Percentiles rank a stretch among this genome's conserved stretches.
Conservation (phyloP, 2,329 filamentous ascomycete species). For the Aspergillus sp. region DNA sequence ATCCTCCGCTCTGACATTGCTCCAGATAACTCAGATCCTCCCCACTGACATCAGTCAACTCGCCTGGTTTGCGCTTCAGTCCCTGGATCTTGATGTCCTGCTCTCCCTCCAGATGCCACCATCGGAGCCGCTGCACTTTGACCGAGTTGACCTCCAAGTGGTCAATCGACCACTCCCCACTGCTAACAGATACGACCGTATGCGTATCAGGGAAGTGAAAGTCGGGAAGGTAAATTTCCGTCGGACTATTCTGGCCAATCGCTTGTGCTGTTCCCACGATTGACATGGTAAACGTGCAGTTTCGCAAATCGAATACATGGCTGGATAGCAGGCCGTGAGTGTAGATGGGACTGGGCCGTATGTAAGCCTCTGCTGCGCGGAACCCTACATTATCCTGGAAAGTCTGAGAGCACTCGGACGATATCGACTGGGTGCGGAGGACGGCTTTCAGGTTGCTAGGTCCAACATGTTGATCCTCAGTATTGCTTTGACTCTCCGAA, state of each 20-base stretch:
- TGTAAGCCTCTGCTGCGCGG: slow-evolving; percentile 88
- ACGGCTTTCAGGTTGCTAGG: slow-evolving; percentile 74
- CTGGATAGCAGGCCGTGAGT: slow-evolving; percentile 69
- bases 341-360: slow-evolving; percentile 77
- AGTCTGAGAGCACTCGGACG: slow-evolving; percentile 54
- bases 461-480: slow-evolving; percentile 56
- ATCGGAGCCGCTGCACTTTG: slow-evolving; percentile 73
- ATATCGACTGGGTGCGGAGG: slow-evolving; percentile 57
- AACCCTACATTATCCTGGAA: slow-evolving; percentile 69
- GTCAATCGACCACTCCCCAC: slow-evolving; percentile 86
- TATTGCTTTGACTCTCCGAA: slow-evolving; percentile 51
- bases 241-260: slow-evolving; percentile 64
- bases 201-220: slow-evolving; percentile 83
- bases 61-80: slow-evolving; percentile 58
- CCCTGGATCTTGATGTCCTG: slow-evolving; percentile 78
- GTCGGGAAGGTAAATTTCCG: slow-evolving; percentile 80
- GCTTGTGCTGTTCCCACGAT: slow-evolving; percentile 63
- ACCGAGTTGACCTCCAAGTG: slow-evolving; percentile 68
- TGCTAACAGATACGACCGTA: slow-evolving; percentile 71
- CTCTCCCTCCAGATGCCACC: slow-evolving; percentile 89
- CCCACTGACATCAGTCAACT: slow-evolving; percentile 49
- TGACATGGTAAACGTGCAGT: slow-evolving; percentile 72
- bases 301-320: slow-evolving; percentile 79
- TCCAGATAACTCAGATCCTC: slow-evolving; percentile 81
- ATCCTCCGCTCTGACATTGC: slow-evolving; percentile 49